Evolutionary conservation across 495 filamentous ascomycete species (phyloP).

Genomic region (Trypethelium eluteriae): DNA sequence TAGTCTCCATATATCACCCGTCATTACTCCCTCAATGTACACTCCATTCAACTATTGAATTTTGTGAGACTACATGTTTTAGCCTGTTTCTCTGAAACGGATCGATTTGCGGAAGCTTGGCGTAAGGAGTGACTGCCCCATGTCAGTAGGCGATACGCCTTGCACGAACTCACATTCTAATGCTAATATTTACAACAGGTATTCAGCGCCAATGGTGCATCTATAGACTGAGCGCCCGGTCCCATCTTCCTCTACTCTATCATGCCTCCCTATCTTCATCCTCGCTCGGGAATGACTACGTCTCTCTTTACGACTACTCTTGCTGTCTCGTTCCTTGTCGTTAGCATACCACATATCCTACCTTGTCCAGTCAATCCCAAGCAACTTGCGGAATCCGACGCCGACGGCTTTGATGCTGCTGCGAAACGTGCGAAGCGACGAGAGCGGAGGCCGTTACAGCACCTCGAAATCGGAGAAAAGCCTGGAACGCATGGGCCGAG

Average conservation of each 20-base stretch:
- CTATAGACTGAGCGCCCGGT: background rate
- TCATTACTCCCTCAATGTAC: no score
- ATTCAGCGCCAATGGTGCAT: no score
- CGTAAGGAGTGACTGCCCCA: no score
- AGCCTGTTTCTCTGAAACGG: no score
- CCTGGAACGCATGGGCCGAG: constrained; percentile 33
- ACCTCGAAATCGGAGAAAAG: background rate
- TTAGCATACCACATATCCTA: constrained; percentile 82
- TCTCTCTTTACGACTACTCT: constrained; percentile 95
- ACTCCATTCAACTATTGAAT: no score
- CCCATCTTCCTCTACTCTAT: constrained; percentile 16
- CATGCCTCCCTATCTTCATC: constrained; percentile 90
- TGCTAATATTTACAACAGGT: no score
- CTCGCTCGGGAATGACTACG: constrained; percentile 79
- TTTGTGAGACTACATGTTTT: no score
- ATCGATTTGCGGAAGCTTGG: no score
- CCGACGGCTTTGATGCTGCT: constrained; percentile 50
- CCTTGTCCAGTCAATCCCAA: constrained; percentile 79
- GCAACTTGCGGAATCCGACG: constrained; percentile 53
- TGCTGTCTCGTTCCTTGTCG: constrained; percentile 80
- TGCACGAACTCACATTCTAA: no score
- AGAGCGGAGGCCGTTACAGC: constrained; percentile 13
- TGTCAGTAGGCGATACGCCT: no score
- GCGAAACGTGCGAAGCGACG: constrained; percentile 37
- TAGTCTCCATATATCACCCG: no score